phyloP scores from a whole-genome alignment of 140 eudicot genomes.

The Erigeron philadelphicus region DNA sequence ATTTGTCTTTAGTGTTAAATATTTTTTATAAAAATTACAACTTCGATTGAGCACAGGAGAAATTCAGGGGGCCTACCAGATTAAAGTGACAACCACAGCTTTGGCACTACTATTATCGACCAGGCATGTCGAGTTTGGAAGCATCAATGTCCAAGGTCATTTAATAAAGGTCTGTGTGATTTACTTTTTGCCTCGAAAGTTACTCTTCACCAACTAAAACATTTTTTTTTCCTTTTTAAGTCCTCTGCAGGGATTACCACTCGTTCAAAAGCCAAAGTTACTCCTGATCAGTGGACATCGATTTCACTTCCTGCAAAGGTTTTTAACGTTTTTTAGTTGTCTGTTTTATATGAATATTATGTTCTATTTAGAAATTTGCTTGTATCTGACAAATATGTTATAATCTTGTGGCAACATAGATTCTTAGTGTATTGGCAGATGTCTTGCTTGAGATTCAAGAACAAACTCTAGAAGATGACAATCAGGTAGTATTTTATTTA shows the following conservation, averaged over 20 bases:
- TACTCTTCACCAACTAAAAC: constrained; percentile 20
- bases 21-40: neutral
- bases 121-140: constrained; percentile 68
- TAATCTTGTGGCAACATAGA: constrained; percentile 36
- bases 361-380: neutral
- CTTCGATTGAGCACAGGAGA: constrained; percentile 52
- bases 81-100: constrained; percentile 87
- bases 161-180: constrained; percentile 57
- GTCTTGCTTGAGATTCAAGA: constrained; percentile 78
- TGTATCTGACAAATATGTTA: constrained; percentile 14
- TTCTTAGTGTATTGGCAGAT: constrained; percentile 75
- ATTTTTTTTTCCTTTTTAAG: constrained; percentile 33
- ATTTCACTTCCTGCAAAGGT: constrained; percentile 91
- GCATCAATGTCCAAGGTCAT: constrained; percentile 68
- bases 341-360: neutral
- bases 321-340: constrained; percentile 50
- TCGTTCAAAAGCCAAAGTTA: constrained; percentile 76
- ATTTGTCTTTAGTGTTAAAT: neutral
- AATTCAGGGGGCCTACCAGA: constrained; percentile 88
- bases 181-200: constrained; percentile 8
- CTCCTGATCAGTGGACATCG: constrained; percentile 86
- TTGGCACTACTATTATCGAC: constrained; percentile 75
- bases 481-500: constrained; percentile 59
- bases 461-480: constrained; percentile 58
- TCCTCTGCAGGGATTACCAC: constrained; percentile 85